Percentiles rank a stretch among this genome's conserved stretches.
Conservation (phyloP, 2,329 filamentous ascomycete species). For the Curvularia verruculosa region DNA sequence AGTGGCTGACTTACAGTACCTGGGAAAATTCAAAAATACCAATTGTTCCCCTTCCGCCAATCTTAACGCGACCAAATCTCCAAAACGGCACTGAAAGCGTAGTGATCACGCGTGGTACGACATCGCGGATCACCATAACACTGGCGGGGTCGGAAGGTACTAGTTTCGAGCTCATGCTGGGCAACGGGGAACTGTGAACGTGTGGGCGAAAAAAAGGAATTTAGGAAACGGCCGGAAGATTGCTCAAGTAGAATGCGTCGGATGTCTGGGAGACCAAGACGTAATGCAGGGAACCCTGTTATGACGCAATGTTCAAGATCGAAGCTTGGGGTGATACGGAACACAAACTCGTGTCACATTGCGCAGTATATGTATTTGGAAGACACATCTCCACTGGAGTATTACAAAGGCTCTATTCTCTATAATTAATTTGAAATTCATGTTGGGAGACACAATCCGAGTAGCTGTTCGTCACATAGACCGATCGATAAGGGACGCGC, state of each 20-base stretch:
- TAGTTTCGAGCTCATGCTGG: slow-evolving; percentile 46
- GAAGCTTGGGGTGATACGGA: slow-evolving; percentile 3
- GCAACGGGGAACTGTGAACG: not conserved
- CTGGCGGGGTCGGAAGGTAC: slow-evolving; percentile 71
- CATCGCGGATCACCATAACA: slow-evolving; percentile 87
- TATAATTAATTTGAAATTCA: not conserved
- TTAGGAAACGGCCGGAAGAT: not conserved
- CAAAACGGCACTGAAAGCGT: slow-evolving; percentile 84
- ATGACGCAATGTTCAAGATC: slow-evolving; percentile 34
- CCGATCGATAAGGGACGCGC: slow-evolving; percentile 17
- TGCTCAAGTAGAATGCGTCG: not conserved
- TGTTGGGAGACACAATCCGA: slow-evolving; percentile 15
- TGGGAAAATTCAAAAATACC: slow-evolving; percentile 58
- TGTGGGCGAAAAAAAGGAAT: not conserved
- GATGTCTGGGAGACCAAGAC: slow-evolving; percentile 23
- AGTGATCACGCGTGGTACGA: slow-evolving; percentile 74
- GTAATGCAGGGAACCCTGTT: slow-evolving; percentile 23
- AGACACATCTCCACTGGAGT: slow-evolving; percentile 19
- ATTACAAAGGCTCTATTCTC: not conserved
- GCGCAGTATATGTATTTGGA: slow-evolving; percentile 2
- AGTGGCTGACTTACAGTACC: slow-evolving; percentile 8
- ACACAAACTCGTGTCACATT: slow-evolving; percentile 1
- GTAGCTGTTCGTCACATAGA: slow-evolving; percentile 12
- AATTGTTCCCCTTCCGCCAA: slow-evolving; percentile 87
- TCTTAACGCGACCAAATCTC: slow-evolving; percentile 77